Evolutionary conservation across 2,329 filamentous ascomycete genomes (phyloP).

Genomic region (Helminthosporium solani): DNA sequence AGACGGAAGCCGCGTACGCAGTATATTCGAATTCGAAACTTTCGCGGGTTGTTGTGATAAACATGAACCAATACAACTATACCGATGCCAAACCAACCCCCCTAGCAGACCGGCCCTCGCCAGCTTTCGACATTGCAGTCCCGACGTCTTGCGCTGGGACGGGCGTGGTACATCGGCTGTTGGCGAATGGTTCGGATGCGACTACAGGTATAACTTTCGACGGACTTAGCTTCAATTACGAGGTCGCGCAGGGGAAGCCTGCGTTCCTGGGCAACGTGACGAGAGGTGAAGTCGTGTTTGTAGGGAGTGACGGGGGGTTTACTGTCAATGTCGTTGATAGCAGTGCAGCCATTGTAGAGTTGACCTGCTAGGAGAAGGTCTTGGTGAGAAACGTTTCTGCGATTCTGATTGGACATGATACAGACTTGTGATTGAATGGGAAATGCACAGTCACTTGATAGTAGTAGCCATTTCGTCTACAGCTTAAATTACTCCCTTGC

Average conservation of each 20-base stretch:
- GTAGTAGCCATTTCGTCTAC: too few relatives aligned
- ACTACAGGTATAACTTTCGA: slow-evolving; percentile 63
- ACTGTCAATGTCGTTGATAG: slow-evolving; percentile 9
- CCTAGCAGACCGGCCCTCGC: slow-evolving; percentile 28
- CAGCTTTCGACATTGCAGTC: slow-evolving; percentile 49
- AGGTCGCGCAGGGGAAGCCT: slow-evolving; percentile 56
- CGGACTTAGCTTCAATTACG: slow-evolving; percentile 62
- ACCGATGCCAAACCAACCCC: slow-evolving; percentile 39
- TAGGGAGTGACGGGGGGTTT: slow-evolving; percentile 10
- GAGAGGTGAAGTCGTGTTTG: slow-evolving; percentile 10
- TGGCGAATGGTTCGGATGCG: slow-evolving; percentile 65
- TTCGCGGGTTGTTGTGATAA: slow-evolving; percentile 55
- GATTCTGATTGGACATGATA: too few relatives aligned
- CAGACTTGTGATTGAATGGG: too few relatives aligned
- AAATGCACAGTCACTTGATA: too few relatives aligned
- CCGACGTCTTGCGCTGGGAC: slow-evolving; percentile 23
- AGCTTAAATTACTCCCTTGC: too few relatives aligned
- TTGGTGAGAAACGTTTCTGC: too few relatives aligned
- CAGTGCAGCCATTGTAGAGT: slow-evolving; percentile 13
- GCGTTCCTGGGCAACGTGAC: slow-evolving; percentile 59
- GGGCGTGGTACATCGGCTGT: slow-evolving; percentile 51
- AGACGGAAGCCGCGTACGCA: slow-evolving; percentile 57
- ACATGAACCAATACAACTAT: slow-evolving; percentile 62
- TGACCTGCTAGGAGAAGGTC: too few relatives aligned
- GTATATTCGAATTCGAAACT: slow-evolving; percentile 52